A percentile compares a stretch with the other conserved stretches of the same genome.
These are phyloP conservation scores for Euphorbia schlechtendalii DNA, from an alignment of 441 rosid genomes.

Conservation along the genomic window DNA sequence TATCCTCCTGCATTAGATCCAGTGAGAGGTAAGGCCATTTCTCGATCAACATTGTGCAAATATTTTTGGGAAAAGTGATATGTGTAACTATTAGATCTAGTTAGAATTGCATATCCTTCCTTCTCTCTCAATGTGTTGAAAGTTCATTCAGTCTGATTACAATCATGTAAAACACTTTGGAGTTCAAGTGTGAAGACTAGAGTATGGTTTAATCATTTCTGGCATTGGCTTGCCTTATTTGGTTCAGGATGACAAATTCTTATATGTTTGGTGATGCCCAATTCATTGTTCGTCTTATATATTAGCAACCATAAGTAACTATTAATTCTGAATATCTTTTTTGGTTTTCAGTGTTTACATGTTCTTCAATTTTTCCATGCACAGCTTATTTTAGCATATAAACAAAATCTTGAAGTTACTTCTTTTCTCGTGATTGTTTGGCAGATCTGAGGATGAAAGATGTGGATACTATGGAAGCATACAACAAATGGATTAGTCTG, in stretches of 20 bases:
- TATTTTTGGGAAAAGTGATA: neutral
- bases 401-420: neutral
- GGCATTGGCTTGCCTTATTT: neutral
- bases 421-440: conserved; percentile 19
- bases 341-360: neutral
- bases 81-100: conserved; percentile 9
- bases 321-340: neutral
- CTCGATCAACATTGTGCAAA: neutral
- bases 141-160: neutral
- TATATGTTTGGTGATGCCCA: neutral
- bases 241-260: neutral
- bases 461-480: conserved; percentile 50
- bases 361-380: neutral
- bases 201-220: neutral
- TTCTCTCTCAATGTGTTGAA: neutral
- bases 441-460: conserved; percentile 81
- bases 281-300: neutral
- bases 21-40: conserved; percentile 42
- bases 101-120: neutral
- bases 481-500: conserved; percentile 54
- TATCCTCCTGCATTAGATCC: conserved; percentile 84
- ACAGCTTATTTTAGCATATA: neutral
- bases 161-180: neutral
- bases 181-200: neutral
- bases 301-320: neutral